Evolutionary conservation across 306 rosid genomes (phyloP), one percentile per base, ranked within the genome.

Genomic region (Prunus mongolica): DNA sequence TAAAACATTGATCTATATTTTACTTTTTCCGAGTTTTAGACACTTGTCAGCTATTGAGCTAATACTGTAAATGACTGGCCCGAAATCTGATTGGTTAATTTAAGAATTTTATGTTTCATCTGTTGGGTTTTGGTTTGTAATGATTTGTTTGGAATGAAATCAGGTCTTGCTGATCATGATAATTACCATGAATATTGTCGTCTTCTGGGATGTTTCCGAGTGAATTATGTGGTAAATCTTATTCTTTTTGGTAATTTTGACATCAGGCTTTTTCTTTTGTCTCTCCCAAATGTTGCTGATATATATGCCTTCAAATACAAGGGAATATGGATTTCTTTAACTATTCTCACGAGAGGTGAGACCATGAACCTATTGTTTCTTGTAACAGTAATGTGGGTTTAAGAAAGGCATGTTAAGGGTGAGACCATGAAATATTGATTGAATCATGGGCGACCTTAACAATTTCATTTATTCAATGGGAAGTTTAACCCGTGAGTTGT

Each of bases 131-230:
- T 76, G 74, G 45, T 72, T 75, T 77, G 78, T 69, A 65, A 78
- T 66, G 58, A 71, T 19, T 69, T 50, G 68, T 78, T 69, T 47
- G 63, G 78, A 56, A 69, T 80, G 60, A 38, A 66, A 82, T 81
- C 91, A 95, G 99, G 99, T 82, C 91, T 95, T 82, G 95, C 88
- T 20, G 99, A 95, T 89, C 99, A 95, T 82, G 95, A 91, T 83
- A 95, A 95, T 85, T 95, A 95, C 90, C 99, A 95, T 87, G 99
- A 95, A 76, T 95, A 89, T 81, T 95, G 99, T 65, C 97, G 97
- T 71, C 99, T 95, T 87, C 96, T 95, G 79, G 99, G 97, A 57
- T 97, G 99, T 67, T 92, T 95, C 86, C 85, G 97, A 81, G 97
- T 92, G 83, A 95, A 95, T 78, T 95, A 92, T 85, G 97, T 92